Percentiles rank a stretch among this genome's conserved stretches.
Conservation (phyloP, 345 rosid genomes). For the Lepidium didymum region DNA sequence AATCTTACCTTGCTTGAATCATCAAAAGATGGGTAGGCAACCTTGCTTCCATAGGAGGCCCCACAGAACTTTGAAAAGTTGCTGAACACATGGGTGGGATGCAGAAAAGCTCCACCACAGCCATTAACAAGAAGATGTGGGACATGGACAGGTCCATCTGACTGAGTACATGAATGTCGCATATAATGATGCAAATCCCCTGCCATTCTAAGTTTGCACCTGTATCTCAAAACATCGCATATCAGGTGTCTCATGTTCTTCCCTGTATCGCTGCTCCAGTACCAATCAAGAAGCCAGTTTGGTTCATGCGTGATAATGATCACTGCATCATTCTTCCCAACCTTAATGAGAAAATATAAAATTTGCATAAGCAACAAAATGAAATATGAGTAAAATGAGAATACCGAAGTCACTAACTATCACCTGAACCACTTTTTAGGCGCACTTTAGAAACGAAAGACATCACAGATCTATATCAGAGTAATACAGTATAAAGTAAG, state of each 20-base stretch:
- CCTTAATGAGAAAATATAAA: conserved; percentile 37
- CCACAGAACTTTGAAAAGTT: conserved; percentile 59
- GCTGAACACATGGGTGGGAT: conserved; percentile 94
- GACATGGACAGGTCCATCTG: conserved; percentile 66
- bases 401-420: neutral
- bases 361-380: neutral
- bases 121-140: conserved; percentile 95
- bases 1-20: conserved; percentile 89
- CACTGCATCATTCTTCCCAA: conserved; percentile 68
- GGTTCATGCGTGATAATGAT: conserved; percentile 94
- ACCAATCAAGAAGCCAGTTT: conserved; percentile 97
- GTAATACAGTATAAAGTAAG: neutral
- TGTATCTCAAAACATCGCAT: conserved; percentile 72
- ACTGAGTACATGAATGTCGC: conserved; percentile 83
- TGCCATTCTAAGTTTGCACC: conserved; percentile 91
- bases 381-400: neutral
- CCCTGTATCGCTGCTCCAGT: conserved; percentile 71
- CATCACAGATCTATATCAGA: neutral
- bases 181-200: conserved; percentile 98
- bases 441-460: neutral
- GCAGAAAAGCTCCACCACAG: conserved; percentile 96
- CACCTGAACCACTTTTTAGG: neutral
- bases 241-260: conserved; percentile 78
- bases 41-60: conserved; percentile 63
- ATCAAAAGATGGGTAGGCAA: conserved; percentile 88